These are phyloP conservation scores for Codiaeum variegatum DNA, from an alignment of 441 rosid genomes.

Conservation along the genomic window DNA sequence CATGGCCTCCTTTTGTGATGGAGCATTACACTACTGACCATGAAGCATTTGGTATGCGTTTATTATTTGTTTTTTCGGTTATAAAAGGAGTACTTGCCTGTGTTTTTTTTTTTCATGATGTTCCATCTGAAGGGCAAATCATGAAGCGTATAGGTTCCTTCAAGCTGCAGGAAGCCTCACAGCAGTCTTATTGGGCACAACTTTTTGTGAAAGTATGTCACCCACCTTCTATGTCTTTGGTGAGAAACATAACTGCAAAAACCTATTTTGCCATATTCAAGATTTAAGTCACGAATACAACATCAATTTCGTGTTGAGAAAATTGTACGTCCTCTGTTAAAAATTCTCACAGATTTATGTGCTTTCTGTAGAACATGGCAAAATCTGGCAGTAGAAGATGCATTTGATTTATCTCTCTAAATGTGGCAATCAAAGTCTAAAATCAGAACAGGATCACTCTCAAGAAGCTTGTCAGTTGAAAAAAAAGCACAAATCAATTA, in stretches of 20 bases:
- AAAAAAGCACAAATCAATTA: not conserved
- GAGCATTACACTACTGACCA: slow-evolving; percentile 67
- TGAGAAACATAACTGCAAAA: slow-evolving; percentile 31
- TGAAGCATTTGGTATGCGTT: slow-evolving; percentile 87
- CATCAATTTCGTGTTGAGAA: not conserved
- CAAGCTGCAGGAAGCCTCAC: slow-evolving; percentile 92
- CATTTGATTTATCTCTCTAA: not conserved
- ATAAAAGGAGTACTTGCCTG: not conserved
- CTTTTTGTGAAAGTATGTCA: slow-evolving; percentile 68
- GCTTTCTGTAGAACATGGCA: not conserved
- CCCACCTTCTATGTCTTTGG: slow-evolving; percentile 81
- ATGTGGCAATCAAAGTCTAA: not conserved
- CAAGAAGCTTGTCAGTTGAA: not conserved
- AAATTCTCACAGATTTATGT: not conserved
- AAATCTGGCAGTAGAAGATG: not conserved
- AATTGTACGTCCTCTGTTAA: not conserved
- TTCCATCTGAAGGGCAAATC: slow-evolving; percentile 72
- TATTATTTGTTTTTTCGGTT: not conserved
- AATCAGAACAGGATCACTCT: not conserved
- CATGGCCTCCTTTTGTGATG: slow-evolving; percentile 97
- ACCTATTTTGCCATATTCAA: not conserved
- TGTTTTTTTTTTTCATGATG: slow-evolving; percentile 23
- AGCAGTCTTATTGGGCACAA: slow-evolving; percentile 83
- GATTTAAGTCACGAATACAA: not conserved
- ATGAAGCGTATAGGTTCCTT: slow-evolving; percentile 71